Evolutionary conservation across 163 green algal genomes (phyloP).

Genomic region (Scenedesmus sp.): DNA sequence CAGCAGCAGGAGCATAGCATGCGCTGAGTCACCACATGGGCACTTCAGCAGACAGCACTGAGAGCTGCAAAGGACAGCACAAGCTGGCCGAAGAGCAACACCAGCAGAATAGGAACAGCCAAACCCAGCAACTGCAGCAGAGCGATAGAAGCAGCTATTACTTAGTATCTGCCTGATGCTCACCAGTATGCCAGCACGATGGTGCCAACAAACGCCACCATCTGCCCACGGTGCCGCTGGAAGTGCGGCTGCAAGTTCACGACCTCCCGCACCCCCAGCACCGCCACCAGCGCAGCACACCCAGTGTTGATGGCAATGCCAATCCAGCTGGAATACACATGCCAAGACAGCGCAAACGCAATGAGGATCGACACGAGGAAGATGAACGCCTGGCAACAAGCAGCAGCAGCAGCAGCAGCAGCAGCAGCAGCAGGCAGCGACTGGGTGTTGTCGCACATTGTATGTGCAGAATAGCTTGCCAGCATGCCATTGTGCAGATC

Average conservation of each 20-base stretch:
- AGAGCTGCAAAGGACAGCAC: background rate
- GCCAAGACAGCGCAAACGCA: constrained; percentile 42
- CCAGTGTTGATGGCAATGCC: constrained; percentile 38
- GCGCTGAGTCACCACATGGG: no score
- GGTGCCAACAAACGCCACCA: constrained; percentile 52
- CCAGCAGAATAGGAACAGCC: background rate
- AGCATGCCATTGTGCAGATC: background rate
- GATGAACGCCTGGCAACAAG: constrained; percentile 53
- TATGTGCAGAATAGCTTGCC: background rate
- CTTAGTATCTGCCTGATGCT: background rate
- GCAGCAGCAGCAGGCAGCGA: background rate
- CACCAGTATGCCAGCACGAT: constrained; percentile 52
- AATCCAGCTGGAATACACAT: constrained; percentile 36
- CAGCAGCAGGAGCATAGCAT: no score
- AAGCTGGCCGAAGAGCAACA: background rate
- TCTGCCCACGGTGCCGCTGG: constrained; percentile 19
- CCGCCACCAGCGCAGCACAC: constrained; percentile 17
- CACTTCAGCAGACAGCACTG: no score
- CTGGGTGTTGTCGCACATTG: background rate
- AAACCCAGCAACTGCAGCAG: background rate
- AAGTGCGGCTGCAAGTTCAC: constrained; percentile 20
- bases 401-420: background rate
- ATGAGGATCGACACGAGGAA: constrained; percentile 51
- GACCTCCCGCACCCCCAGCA: background rate
- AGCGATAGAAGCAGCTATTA: no score